These are phyloP conservation scores for Cenococcum geophilum DNA, from an alignment of 495 filamentous ascomycete species.

Conservation along the genomic window DNA sequence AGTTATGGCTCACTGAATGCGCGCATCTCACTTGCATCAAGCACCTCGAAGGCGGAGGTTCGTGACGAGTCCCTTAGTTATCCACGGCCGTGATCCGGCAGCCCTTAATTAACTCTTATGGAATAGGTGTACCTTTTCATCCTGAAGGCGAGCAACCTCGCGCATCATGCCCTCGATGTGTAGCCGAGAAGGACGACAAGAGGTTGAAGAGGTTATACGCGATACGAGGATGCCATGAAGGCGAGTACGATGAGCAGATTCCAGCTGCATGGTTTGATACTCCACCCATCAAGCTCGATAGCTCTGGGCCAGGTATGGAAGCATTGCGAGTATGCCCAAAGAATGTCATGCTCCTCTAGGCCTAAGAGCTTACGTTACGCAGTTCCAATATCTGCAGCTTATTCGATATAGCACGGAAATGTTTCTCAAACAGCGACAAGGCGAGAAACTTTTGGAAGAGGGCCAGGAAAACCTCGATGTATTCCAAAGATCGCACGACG, in stretches of 20 bases:
- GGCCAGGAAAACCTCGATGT: neutral
- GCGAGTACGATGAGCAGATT: slow-evolving; percentile 40
- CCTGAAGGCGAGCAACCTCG: slow-evolving; percentile 34
- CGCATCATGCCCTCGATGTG: slow-evolving; percentile 43
- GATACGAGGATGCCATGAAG: slow-evolving; percentile 36
- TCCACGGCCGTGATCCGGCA: neutral
- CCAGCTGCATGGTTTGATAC: slow-evolving; percentile 37
- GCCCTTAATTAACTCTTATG: slow-evolving; percentile 2
- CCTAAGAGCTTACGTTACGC: neutral
- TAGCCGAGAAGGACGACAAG: slow-evolving; percentile 32
- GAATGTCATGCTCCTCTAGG: neutral
- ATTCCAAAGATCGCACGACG: neutral
- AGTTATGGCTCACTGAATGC: slow-evolving; percentile 43
- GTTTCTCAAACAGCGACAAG: neutral
- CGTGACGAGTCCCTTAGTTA: slow-evolving; percentile 2
- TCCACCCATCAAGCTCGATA: slow-evolving; percentile 37
- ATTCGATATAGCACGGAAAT: neutral
- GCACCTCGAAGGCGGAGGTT: slow-evolving; percentile 44
- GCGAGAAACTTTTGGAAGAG: neutral
- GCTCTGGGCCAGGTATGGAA: slow-evolving; percentile 31
- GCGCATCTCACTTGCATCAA: slow-evolving; percentile 42
- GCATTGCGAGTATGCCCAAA: slow-evolving; percentile 37
- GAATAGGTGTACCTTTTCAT: slow-evolving; percentile 42
- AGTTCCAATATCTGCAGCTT: slow-evolving; percentile 1
- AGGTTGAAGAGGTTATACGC: slow-evolving; percentile 37